A percentile compares a stretch with the other conserved stretches of the same genome.
Conservation (phyloP, 805 yeast species). For the Saccharomycopsis vini region DNA sequence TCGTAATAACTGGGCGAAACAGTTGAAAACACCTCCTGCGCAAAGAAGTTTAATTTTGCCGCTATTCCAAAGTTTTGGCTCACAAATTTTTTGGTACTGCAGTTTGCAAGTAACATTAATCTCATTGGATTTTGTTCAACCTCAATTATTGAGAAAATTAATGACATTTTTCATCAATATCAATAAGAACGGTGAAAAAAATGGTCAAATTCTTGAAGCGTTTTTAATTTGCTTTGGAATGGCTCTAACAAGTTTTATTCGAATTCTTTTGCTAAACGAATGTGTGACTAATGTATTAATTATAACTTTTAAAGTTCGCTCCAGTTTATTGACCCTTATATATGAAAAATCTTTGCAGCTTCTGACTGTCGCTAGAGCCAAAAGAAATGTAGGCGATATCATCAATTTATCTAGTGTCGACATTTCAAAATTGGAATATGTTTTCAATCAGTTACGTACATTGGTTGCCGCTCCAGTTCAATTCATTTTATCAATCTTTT, state of each 20-base stretch:
- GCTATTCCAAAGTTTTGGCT: constrained; percentile 31
- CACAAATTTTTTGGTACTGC: constrained; percentile 28
- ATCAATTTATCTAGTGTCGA: constrained; percentile 75
- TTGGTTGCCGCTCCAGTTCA: constrained; percentile 53
- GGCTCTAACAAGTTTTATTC: constrained; percentile 51
- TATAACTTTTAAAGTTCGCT: constrained; percentile 50
- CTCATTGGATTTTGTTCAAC: constrained; percentile 38
- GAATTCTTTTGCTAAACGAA: constrained; percentile 60
- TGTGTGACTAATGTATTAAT: constrained; percentile 50
- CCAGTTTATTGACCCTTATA: constrained; percentile 55
- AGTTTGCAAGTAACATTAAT: constrained; percentile 32
- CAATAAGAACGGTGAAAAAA: constrained; percentile 17
- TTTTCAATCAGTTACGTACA: constrained; percentile 45
- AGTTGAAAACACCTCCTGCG: constrained; percentile 24
- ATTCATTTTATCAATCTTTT: constrained; percentile 42
- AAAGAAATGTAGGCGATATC: constrained; percentile 67
- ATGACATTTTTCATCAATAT: constrained; percentile 35
- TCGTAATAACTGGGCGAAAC: constrained; percentile 28
- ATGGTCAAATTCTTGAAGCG: constrained; percentile 50
- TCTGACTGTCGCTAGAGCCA: constrained; percentile 53
- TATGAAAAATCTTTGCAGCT: constrained; percentile 62
- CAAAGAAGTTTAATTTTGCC: constrained; percentile 29
- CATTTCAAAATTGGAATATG: constrained; percentile 51
- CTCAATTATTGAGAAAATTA: constrained; percentile 44
- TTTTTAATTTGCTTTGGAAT: constrained; percentile 52